Evolutionary conservation across 805 yeast genomes (phyloP).

Genomic region (Candida sithepensis): DNA sequence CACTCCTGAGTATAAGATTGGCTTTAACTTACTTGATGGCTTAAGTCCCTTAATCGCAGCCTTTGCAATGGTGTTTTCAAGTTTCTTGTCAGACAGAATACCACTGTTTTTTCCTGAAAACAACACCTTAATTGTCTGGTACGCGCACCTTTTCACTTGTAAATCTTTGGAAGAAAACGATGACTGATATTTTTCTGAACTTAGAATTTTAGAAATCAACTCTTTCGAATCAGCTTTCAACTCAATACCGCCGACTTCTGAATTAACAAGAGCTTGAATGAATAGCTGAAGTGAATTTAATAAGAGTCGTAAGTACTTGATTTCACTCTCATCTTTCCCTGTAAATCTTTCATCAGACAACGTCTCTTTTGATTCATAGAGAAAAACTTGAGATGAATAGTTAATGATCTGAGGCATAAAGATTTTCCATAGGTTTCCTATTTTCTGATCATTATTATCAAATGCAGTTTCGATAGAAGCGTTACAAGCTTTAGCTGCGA

Average conservation of each 20-base stretch:
- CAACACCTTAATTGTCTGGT: conserved; percentile 35
- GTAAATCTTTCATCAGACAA: conserved; percentile 74
- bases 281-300: conserved; percentile 48
- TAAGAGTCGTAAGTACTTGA: conserved; percentile 59
- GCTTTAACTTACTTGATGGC: conserved; percentile 29
- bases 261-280: conserved; percentile 19
- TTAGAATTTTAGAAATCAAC: conserved; percentile 33
- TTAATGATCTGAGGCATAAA: conserved; percentile 56
- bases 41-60: conserved; percentile 42
- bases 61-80: conserved; percentile 42
- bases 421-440: conserved; percentile 56
- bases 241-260: conserved; percentile 4
- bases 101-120: conserved; percentile 11
- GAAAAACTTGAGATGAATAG: conserved; percentile 48
- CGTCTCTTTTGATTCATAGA: conserved; percentile 56
- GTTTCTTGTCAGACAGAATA: conserved; percentile 23
- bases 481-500: conserved; percentile 50
- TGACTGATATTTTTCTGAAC: conserved; percentile 43
- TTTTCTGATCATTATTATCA: conserved; percentile 48
- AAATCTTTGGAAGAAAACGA: conserved; percentile 36
- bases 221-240: conserved; percentile 19
- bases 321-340: conserved; percentile 58
- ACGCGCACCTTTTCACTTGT: conserved; percentile 38
- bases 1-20: conserved; percentile 41
- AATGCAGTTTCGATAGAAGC: conserved; percentile 52